Conservation (phyloP, 192 early-diverging fungal genomes). For the Podila horticola region DNA sequence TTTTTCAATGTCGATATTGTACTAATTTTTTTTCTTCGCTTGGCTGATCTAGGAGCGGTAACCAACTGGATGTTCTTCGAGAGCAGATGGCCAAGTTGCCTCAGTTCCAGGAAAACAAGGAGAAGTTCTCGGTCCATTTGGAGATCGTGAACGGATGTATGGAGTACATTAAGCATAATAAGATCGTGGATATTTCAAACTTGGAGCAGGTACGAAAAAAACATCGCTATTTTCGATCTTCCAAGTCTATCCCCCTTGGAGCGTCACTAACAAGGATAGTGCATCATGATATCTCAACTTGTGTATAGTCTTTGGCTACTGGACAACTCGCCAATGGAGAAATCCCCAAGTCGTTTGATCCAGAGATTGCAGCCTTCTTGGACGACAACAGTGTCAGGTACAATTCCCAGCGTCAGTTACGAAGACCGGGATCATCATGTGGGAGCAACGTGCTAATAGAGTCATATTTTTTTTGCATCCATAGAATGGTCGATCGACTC, state of each 20-base stretch:
- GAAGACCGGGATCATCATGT: too few relatives aligned
- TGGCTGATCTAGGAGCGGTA: conserved; percentile 40
- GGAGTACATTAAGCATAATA: conserved; percentile 72
- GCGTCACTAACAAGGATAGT: too few relatives aligned
- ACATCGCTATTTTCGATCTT: too few relatives aligned
- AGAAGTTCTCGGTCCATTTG: conserved; percentile 71
- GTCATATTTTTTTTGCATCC: conserved; percentile 49
- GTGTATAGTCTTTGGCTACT: conserved; percentile 60
- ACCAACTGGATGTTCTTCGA: conserved; percentile 83
- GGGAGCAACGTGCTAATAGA: too few relatives aligned
- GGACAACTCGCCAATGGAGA: conserved; percentile 79
- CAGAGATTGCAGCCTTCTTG: conserved; percentile 79
- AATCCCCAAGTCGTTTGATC: conserved; percentile 70
- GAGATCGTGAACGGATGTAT: conserved; percentile 85
- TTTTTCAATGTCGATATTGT: too few relatives aligned
- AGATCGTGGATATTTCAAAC: conserved; percentile 71
- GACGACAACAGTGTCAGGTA: conserved; percentile 72
- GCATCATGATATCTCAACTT: not conserved
- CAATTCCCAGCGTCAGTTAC: not conserved
- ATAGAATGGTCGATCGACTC: conserved; percentile 68
- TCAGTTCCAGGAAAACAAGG: conserved; percentile 78
- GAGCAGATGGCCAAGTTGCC: conserved; percentile 87
- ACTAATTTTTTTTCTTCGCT: not conserved
- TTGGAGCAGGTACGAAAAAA: conserved; percentile 71
- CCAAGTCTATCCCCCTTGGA: too few relatives aligned